Base-by-base conservation (phyloP, 2,329 filamentous ascomycete species). In the Cercospora brassicicola region DNA sequence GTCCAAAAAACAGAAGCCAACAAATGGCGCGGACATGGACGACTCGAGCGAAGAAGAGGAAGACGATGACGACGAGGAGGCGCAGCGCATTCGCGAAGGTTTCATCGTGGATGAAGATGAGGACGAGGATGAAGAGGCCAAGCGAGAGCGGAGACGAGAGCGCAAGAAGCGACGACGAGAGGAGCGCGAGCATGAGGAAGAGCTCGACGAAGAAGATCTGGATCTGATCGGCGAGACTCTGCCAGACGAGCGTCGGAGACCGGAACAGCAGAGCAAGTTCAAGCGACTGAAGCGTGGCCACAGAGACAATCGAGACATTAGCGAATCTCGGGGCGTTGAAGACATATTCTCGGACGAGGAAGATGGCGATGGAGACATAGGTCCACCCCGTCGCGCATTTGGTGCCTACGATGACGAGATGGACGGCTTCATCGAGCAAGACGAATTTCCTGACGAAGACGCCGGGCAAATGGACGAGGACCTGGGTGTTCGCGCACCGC, bases 291-390 rank as follows among this genome's bases (percentile, higher is more conserved):
- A 98, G 84, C 92, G 93, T 72, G 94, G 95, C 64, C 92, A 94
- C 72, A 87, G 91, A 69, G 90, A 93, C 70, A 88, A 93, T 60
- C 86, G 88, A 62, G 79, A 83, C 23, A 84, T 84, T 28, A 84
- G 83, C 73, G 86, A 89, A 72, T 86, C 89, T 48, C 90, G 90
- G 69, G 93, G 91, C 26, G 87, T 98, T 15, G 90, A 93, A 73
- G 90, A 97, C 74, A 98, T 99, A 73, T 99, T 99, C 80, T 94
- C 92, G 39, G 94, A 97, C 73, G 94, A 97, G 63, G 94, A 98
- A 70, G 94, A 96, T 18, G 88, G 83, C 3, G 79, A 78, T 18
- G 85, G 86, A 51, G 83, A 83, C 36, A 69, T 76, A 74, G 65
- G 85, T 85, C 80, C 82, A 48, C 69, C 72, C n/a, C 75, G 78